Evolutionary conservation across 2,329 filamentous ascomycete genomes (phyloP).

Genomic region (Fusarium temperatum): DNA sequence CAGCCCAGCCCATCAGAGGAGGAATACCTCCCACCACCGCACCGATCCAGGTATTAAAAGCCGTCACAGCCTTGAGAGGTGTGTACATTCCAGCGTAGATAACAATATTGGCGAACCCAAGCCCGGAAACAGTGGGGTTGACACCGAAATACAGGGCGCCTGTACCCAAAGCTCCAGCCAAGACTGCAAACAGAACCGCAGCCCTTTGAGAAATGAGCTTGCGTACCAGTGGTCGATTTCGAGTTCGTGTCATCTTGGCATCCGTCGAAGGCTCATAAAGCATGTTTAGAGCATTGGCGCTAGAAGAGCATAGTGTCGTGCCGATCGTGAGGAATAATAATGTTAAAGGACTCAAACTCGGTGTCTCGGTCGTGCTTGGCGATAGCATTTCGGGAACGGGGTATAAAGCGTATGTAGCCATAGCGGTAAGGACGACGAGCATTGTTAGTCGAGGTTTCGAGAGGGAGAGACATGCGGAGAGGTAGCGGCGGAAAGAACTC

Average conservation of each 20-base stretch:
- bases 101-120: slow-evolving; percentile 85
- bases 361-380: slow-evolving; percentile 70
- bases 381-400: slow-evolving; percentile 88
- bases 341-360: slow-evolving; percentile 89
- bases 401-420: slow-evolving; percentile 91
- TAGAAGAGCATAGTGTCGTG: slow-evolving; percentile 87
- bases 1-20: slow-evolving; percentile 97
- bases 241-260: slow-evolving; percentile 91
- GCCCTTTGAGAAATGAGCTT: slow-evolving; percentile 76
- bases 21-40: slow-evolving; percentile 93
- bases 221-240: slow-evolving; percentile 88
- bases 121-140: slow-evolving; percentile 89
- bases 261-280: slow-evolving; percentile 92
- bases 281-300: slow-evolving; percentile 97
- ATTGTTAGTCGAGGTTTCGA: slow-evolving; percentile 95
- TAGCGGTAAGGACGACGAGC: slow-evolving; percentile 89
- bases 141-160: slow-evolving; percentile 86
- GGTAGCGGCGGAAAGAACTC: slow-evolving; percentile 67
- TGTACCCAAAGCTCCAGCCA: slow-evolving; percentile 74
- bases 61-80: slow-evolving; percentile 86
- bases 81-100: slow-evolving; percentile 95
- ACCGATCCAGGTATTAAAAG: slow-evolving; percentile 93
- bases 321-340: slow-evolving; percentile 91
- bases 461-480: slow-evolving; percentile 87
- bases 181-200: slow-evolving; percentile 81